Percentiles rank a stretch among this genome's conserved stretches.
phyloP scores from a whole-genome alignment of 192 early-diverging fungal genomes.

The Entomortierella lignicola region DNA sequence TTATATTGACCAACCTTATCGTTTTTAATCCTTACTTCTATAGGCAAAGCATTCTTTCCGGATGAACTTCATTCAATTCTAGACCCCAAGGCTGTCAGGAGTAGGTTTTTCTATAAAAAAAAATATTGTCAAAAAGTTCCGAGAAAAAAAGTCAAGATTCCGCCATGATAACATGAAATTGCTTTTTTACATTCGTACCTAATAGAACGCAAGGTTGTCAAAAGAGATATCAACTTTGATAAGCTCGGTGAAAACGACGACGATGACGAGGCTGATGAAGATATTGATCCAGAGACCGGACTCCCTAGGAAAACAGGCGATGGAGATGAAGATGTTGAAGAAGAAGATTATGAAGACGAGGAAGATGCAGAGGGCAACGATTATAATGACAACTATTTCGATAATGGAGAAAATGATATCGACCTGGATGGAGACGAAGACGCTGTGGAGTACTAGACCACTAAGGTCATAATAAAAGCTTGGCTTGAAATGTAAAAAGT shows the following conservation, averaged over 20 bases:
- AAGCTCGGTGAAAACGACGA: conserved; percentile 26
- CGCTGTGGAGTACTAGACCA: conserved; percentile 28
- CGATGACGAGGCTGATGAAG: conserved; percentile 27
- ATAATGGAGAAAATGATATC: conserved; percentile 42
- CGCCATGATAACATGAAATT: not conserved
- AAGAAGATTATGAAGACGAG: conserved; percentile 43
- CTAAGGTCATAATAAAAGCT: no score
- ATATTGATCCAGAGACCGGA: conserved; percentile 40
- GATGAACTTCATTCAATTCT: conserved; percentile 50
- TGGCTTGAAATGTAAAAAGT: no score
- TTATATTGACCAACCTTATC: not conserved
- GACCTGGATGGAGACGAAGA: conserved; percentile 36
- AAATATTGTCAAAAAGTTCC: no score
- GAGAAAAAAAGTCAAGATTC: no score
- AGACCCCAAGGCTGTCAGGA: conserved; percentile 43
- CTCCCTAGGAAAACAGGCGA: conserved; percentile 34
- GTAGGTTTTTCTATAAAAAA: conserved; percentile 30
- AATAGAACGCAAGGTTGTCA: conserved; percentile 33
- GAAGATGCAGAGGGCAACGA: conserved; percentile 41
- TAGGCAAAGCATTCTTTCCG: conserved; percentile 49
- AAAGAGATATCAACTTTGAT: conserved; percentile 18
- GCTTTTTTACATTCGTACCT: not conserved
- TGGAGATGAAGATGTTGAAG: conserved; percentile 28
- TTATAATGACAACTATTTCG: conserved; percentile 33
- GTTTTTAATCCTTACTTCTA: not conserved